Percentiles rank a stretch among this genome's conserved stretches.
phyloP scores from a whole-genome alignment of 768 basidiomycete genomes.

The Mycena rosella region DNA sequence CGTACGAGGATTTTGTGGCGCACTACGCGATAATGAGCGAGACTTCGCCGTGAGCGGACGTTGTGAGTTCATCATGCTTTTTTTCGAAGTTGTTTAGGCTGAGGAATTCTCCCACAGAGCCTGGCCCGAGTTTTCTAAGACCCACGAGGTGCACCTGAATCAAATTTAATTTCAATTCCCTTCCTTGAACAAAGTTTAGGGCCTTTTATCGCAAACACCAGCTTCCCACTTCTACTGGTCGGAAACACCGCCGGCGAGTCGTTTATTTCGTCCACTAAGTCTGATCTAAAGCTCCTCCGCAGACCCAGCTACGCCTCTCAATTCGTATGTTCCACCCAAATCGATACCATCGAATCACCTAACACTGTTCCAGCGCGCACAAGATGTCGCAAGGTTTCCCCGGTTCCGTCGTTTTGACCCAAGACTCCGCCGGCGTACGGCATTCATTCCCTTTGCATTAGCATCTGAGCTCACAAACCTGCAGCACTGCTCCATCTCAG shows the following conservation, averaged over 20 bases:
- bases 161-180: too few relatives aligned
- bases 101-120: too few relatives aligned
- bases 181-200: too few relatives aligned
- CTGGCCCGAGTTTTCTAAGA: too few relatives aligned
- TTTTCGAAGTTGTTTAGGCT: too few relatives aligned
- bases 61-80: background rate
- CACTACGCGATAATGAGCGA: slow-evolving; percentile 15
- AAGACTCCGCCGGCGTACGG: slow-evolving; percentile 36
- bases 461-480: background rate
- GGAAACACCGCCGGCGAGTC: too few relatives aligned
- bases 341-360: background rate
- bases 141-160: too few relatives aligned
- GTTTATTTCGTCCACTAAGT: too few relatives aligned
- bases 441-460: too few relatives aligned
- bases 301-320: slow-evolving; percentile 38
- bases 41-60: slow-evolving; percentile 11
- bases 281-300: background rate
- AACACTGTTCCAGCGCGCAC: slow-evolving; percentile 26
- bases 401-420: slow-evolving; percentile 38
- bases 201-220: too few relatives aligned
- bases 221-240: too few relatives aligned
- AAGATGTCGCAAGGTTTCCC: slow-evolving; percentile 38
- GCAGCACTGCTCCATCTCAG: background rate
- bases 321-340: slow-evolving; percentile 24
- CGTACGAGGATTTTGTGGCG: slow-evolving; percentile 14